Evolutionary conservation across 768 basidiomycete species (phyloP), one percentile per base, ranked within the genome.

Genomic region (Russula sp.): DNA sequence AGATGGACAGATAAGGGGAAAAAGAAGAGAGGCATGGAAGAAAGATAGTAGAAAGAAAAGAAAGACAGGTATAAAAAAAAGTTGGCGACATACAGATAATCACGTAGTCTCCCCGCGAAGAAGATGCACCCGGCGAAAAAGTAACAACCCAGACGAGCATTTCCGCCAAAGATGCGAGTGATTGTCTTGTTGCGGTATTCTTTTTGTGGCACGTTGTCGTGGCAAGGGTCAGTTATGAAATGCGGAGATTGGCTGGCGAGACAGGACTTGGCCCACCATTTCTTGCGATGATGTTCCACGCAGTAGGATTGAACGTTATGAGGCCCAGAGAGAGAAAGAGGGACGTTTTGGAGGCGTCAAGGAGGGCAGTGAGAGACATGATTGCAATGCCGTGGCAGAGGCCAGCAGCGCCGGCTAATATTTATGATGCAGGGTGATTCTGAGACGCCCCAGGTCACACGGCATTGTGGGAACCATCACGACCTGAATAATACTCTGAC

Each of bases 231-330:
- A 72, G 82, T 80, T 81, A 32, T n/a, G 28, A 55, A 24, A 22
- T 14, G 3, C 30, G 40, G 11, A 24, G 24, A 24, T 18, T 24
- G 20, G 36, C 20, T 26, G 22, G 48, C 9, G 48, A n/a, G 34
- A 36, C 36, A 4, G 36, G 11, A 4, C 13, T 13, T 18, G 24
- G 77, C 84, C 53, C 67, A 94, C 94, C 94, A 77, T 95, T 92
- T 61, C 86, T 87, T 28, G 96, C 96, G 30, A 95, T 85, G 67
- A 94, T 85, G 75, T 99, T 98, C 96, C 96, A 99, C 64, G 88
- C 94, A 0, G 87, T 86, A 0, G 96, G 95, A 71, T 98, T 98
- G 79, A 98, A 98, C 1, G 84, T 72, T 55, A 96, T 91, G 64
- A 87, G 75, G 3, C 82, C 75, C 20, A 94, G 66, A 0, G 85